Percentiles rank a stretch among this genome's conserved stretches.
Conservation (phyloP, 805 yeast genomes). For the Hanseniaspora pseudoguilliermondii region DNA sequence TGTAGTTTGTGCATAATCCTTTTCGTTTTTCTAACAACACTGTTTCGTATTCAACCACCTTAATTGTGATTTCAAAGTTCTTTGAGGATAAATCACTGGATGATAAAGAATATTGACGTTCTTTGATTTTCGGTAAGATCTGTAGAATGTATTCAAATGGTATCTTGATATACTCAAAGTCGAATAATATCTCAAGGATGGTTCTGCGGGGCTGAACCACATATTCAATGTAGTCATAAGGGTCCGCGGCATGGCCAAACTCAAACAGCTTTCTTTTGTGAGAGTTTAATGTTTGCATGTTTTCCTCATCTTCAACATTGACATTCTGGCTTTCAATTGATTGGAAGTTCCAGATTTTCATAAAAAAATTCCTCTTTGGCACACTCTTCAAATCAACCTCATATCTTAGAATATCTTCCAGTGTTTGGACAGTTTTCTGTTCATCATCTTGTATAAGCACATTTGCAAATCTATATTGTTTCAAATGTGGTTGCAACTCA, state of each 20-base stretch:
- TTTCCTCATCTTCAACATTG: conserved; percentile 20
- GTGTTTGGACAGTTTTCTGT: conserved; percentile 25
- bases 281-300: conserved; percentile 30
- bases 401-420: conserved; percentile 58
- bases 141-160: conserved; percentile 71
- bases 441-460: conserved; percentile 28
- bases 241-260: conserved; percentile 55
- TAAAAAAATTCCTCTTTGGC: conserved; percentile 76
- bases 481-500: conserved; percentile 57
- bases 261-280: conserved; percentile 68
- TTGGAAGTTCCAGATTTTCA: conserved; percentile 53
- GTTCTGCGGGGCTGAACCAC: conserved; percentile 90
- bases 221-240: conserved; percentile 76
- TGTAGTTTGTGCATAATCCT: conserved; percentile 75
- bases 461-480: conserved; percentile 46
- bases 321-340: conserved; percentile 36
- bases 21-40: conserved; percentile 58
- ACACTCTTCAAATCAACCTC: conserved; percentile 74
- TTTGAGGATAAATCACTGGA: conserved; percentile 34
- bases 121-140: conserved; percentile 62
- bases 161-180: conserved; percentile 60
- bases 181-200: conserved; percentile 67
- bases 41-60: conserved; percentile 78
- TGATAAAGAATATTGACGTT: conserved; percentile 77
- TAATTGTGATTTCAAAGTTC: conserved; percentile 56